Evolutionary conservation across 805 yeast species (phyloP), one percentile per base, ranked within the genome.

Genomic region (Myxozyma neglecta): DNA sequence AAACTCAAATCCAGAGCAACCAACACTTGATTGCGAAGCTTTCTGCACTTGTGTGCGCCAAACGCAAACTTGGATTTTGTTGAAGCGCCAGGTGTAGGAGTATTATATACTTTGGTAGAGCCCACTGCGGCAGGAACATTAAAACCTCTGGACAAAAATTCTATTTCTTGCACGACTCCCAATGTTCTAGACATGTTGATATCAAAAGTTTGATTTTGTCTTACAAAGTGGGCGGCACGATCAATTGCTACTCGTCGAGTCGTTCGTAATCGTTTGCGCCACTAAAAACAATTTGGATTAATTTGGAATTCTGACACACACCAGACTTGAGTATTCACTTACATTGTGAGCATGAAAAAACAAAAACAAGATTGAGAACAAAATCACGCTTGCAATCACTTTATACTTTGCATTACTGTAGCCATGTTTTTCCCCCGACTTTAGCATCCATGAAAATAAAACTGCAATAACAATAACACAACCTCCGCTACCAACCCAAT

Each of bases 401-500:
- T 60, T 56, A 37, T 39, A 49, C n/a, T 44, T 56, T n/a, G 59
- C 53, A 4, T 57, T 57, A 8, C 20, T 32, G 14, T 44, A 18
- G 16, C 29, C 36, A 13, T 49, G 64, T 14, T 47, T 37, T 24
- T 53, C 56, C 10, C 46, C 59, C 6, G 54, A 51, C 13, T 59
- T 46, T 13, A 66, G 10, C 29, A 51, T 43, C 73, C 75, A 73
- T 8, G 73, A 64, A 8, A 76, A 61, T 32, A 75, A 64, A 34
- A 72, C 69, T 6, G 72, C 72, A 7, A 76, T 65, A 1, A 73
- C 74, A 14, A 74, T 68, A 11, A 76, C 60, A 44, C 73, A 71
- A 16, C 77, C 77, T 16, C 77, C 76, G 14, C 76, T 74, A 13
- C 77, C 73, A 0, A 65, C 71, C 70, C 73, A 70, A 54, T 67